These are phyloP conservation scores for Globisporangium splendens DNA, from an alignment of 352 stramenopile species.

Conservation along the genomic window DNA sequence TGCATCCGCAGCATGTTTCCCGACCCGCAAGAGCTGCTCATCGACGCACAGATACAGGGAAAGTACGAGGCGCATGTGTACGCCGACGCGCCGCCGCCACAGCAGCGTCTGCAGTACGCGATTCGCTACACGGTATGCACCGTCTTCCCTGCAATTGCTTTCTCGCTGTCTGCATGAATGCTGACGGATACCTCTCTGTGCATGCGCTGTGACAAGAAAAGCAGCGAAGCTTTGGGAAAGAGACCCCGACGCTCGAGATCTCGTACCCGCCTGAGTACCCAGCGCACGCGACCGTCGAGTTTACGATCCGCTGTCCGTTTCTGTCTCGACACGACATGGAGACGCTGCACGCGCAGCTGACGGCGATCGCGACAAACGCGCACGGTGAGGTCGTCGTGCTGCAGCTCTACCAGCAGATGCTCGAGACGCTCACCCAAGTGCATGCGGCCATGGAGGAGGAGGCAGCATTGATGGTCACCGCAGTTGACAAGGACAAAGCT, in stretches of 20 bases:
- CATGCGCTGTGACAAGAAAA: background rate
- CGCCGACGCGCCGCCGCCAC: background rate
- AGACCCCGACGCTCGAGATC: constrained; percentile 43
- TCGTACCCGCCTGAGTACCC: constrained; percentile 44
- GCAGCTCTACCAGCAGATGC: constrained; percentile 64
- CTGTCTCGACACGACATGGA: constrained; percentile 38
- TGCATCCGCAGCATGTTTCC: constrained; percentile 80
- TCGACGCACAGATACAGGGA: constrained; percentile 26
- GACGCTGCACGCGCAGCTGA: constrained; percentile 30
- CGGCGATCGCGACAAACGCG: constrained; percentile 21
- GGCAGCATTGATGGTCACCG: background rate
- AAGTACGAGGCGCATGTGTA: constrained; percentile 21
- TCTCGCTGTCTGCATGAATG: too few relatives aligned
- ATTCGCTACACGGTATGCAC: constrained; percentile 37
- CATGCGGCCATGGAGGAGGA: background rate
- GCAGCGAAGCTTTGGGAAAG: constrained; percentile 13
- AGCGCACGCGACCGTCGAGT: constrained; percentile 14
- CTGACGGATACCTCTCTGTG: background rate
- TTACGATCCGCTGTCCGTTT: constrained; percentile 50
- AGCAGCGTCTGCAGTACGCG: constrained; percentile 34
- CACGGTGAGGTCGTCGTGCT: constrained; percentile 49
- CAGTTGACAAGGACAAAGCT: background rate
- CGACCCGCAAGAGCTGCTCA: constrained; percentile 31
- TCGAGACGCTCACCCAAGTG: constrained; percentile 36
- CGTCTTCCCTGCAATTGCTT: background rate